These are phyloP conservation scores for Calonectria hongkongensis DNA, from an alignment of 2,329 filamentous ascomycete species.

Conservation along the genomic window DNA sequence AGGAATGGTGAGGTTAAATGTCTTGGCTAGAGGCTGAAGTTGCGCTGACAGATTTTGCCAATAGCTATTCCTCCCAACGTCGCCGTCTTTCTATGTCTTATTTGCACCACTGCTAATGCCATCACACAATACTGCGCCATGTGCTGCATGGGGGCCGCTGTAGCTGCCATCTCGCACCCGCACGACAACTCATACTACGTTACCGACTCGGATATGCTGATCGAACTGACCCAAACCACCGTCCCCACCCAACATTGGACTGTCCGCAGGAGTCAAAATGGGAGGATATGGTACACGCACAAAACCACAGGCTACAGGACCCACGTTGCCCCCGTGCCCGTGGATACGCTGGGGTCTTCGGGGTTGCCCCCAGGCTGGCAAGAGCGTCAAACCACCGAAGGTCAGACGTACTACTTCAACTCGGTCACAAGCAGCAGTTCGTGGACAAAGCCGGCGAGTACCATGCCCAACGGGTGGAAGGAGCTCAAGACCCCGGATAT, in stretches of 20 bases:
- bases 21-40: background rate
- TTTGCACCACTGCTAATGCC: slow-evolving; percentile 53
- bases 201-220: slow-evolving; percentile 52
- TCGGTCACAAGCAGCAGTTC: slow-evolving; percentile 45
- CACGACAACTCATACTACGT: slow-evolving; percentile 54
- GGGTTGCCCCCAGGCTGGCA: slow-evolving; percentile 52
- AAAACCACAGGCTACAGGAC: slow-evolving; percentile 52
- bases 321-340: slow-evolving; percentile 49
- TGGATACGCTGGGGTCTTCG: slow-evolving; percentile 28
- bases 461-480: slow-evolving; percentile 52
- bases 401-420: slow-evolving; percentile 52
- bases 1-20: slow-evolving; percentile 43
- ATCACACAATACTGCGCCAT: slow-evolving; percentile 52
- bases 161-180: slow-evolving; percentile 47
- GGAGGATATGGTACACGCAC: slow-evolving; percentile 54
- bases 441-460: slow-evolving; percentile 51
- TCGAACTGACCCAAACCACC: slow-evolving; percentile 44
- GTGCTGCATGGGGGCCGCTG: slow-evolving; percentile 53
- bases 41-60: background rate
- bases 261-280: slow-evolving; percentile 52
- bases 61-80: slow-evolving; percentile 52
- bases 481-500: slow-evolving; percentile 53
- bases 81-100: slow-evolving; percentile 53
- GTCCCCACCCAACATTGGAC: slow-evolving; percentile 51
- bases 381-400: slow-evolving; percentile 51